These are phyloP conservation scores for Alternaria conjuncta DNA, from an alignment of 2,329 filamentous ascomycete species.

Conservation along the genomic window DNA sequence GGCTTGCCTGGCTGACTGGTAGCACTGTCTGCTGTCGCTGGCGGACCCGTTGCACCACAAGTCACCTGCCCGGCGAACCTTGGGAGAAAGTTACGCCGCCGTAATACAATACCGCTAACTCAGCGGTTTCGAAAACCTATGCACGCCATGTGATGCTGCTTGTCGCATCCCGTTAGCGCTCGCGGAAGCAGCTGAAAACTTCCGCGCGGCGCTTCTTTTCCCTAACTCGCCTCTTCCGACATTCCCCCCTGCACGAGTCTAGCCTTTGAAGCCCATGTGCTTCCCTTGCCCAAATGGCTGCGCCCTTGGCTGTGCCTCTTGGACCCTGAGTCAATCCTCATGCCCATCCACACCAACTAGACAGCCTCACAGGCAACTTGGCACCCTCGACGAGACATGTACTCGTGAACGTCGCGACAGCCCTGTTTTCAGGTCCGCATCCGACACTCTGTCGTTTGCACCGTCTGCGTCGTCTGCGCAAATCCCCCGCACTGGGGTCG, in stretches of 20 bases:
- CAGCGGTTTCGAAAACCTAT: slow-evolving; percentile 28
- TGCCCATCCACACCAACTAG: slow-evolving; percentile 10
- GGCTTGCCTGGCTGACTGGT: slow-evolving; percentile 2
- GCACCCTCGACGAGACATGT: not conserved
- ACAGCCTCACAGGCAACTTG: slow-evolving; percentile 18
- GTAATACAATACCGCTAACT: slow-evolving; percentile 34
- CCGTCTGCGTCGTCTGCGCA: not conserved
- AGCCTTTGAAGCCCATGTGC: slow-evolving; percentile 17
- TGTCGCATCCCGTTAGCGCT: slow-evolving; percentile 1
- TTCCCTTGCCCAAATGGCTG: slow-evolving; percentile 30
- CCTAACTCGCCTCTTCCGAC: slow-evolving; percentile 24
- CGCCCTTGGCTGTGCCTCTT: slow-evolving; percentile 18
- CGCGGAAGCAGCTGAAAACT: slow-evolving; percentile 20
- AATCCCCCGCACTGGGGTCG: slow-evolving; percentile 1
- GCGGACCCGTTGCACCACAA: slow-evolving; percentile 17
- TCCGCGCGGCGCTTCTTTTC: slow-evolving; percentile 25
- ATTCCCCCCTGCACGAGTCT: slow-evolving; percentile 21
- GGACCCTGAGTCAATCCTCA: slow-evolving; percentile 19
- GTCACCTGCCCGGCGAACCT: slow-evolving; percentile 26
- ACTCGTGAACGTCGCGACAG: not conserved
- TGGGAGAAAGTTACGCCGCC: slow-evolving; percentile 15
- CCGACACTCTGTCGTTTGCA: not conserved
- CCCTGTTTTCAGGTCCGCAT: slow-evolving; percentile 8
- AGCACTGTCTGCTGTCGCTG: slow-evolving; percentile 5
- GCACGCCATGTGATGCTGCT: slow-evolving; percentile 24